Percentiles rank a stretch among this genome's conserved stretches.
phyloP scores from a whole-genome alignment of 257 asterid species.

The Handroanthus guayacan region DNA sequence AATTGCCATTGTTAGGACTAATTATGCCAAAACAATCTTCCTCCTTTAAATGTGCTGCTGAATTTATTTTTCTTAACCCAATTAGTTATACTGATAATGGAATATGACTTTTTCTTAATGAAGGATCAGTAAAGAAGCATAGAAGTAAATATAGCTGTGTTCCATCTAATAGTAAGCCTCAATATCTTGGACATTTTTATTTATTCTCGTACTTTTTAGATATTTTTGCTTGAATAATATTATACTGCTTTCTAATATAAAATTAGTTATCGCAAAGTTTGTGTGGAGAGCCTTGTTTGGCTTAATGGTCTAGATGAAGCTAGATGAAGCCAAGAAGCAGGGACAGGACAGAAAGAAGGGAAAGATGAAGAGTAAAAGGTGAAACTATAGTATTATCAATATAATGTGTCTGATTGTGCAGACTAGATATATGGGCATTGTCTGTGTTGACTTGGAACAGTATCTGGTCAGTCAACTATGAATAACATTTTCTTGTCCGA shows the following conservation, averaged over 20 bases:
- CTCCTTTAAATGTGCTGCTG: neutral
- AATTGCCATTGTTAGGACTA: neutral
- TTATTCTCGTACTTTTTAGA: neutral
- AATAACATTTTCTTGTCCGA: neutral
- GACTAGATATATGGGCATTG: slow-evolving; percentile 12
- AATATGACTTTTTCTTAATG: neutral
- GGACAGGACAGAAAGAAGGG: slow-evolving; percentile 34
- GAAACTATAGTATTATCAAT: neutral
- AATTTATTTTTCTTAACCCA: neutral
- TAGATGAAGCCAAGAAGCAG: slow-evolving; percentile 33
- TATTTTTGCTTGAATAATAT: neutral
- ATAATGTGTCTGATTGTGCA: neutral
- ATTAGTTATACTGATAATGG: neutral
- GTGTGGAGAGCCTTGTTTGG: slow-evolving; percentile 45
- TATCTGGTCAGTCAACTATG: slow-evolving; percentile 30
- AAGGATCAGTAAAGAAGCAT: neutral
- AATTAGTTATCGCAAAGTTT: neutral
- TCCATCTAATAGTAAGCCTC: neutral
- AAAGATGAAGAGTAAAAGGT: slow-evolving; percentile 47
- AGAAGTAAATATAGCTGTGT: neutral
- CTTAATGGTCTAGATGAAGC: slow-evolving; percentile 28
- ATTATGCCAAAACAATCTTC: neutral
- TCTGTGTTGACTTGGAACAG: slow-evolving; percentile 21
- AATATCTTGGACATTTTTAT: neutral
- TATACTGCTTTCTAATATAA: neutral